Percentiles rank a stretch among this genome's conserved stretches.
These are phyloP conservation scores for Letharia columbiana DNA, from an alignment of 495 filamentous ascomycete genomes.

Conservation along the genomic window DNA sequence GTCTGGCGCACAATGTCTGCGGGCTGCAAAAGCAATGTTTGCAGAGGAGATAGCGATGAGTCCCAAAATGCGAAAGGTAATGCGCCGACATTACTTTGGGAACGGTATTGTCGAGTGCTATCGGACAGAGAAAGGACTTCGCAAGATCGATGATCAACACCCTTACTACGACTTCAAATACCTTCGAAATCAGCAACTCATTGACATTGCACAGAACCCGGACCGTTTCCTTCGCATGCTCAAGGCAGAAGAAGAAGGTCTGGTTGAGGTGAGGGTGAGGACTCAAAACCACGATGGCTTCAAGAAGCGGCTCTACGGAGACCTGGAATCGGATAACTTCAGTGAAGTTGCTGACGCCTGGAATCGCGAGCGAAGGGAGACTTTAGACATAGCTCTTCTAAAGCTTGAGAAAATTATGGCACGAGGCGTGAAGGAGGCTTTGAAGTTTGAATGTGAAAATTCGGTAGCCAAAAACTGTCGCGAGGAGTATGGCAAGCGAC, in stretches of 20 bases:
- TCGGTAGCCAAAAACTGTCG: slow-evolving; percentile 72
- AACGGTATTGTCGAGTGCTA: slow-evolving; percentile 74
- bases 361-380: slow-evolving; percentile 78
- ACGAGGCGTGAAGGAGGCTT: slow-evolving; percentile 85
- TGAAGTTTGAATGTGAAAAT: slow-evolving; percentile 86
- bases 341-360: slow-evolving; percentile 92
- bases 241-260: slow-evolving; percentile 85
- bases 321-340: slow-evolving; percentile 86
- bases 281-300: slow-evolving; percentile 68
- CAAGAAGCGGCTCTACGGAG: slow-evolving; percentile 61
- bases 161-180: slow-evolving; percentile 99
- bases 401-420: slow-evolving; percentile 80
- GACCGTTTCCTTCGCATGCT: slow-evolving; percentile 93
- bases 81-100: slow-evolving; percentile 73
- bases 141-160: slow-evolving; percentile 88
- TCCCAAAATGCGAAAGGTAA: slow-evolving; percentile 81
- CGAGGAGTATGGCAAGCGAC: slow-evolving; percentile 71
- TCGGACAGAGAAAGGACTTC: slow-evolving; percentile 89
- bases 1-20: slow-evolving; percentile 65
- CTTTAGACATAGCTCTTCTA: slow-evolving; percentile 66
- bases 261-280: slow-evolving; percentile 73
- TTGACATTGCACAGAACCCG: slow-evolving; percentile 69
- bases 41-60: slow-evolving; percentile 83
- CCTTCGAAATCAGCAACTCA: slow-evolving; percentile 74
- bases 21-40: slow-evolving; percentile 75